These are phyloP conservation scores for Drosera capensis DNA, from an alignment of 148 eudicot species.

Conservation along the genomic window DNA sequence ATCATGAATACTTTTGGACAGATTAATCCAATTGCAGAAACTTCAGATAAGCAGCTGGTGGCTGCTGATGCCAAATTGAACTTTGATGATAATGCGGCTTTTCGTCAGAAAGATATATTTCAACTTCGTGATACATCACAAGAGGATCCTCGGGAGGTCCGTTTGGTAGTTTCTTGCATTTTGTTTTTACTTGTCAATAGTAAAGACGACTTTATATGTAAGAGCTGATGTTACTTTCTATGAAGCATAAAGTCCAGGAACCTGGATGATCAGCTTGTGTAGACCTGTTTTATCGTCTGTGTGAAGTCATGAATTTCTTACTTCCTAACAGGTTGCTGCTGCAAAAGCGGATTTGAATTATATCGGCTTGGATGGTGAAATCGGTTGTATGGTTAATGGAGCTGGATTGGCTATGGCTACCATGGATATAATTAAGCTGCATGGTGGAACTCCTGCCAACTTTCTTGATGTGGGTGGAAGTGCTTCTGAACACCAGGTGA, in stretches of 20 bases:
- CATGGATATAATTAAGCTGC: constrained; percentile 93
- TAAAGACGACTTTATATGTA: constrained; percentile 11
- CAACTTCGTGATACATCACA: constrained; percentile 90
- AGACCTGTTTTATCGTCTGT: no score
- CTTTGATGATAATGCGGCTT: constrained; percentile 97
- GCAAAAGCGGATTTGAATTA: constrained; percentile 91
- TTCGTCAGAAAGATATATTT: constrained; percentile 85
- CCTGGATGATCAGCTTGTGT: no score
- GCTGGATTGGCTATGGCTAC: constrained; percentile 99
- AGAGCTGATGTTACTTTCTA: no score
- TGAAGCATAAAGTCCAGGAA: no score
- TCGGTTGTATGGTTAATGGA: constrained; percentile 98
- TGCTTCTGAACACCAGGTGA: constrained; percentile 96
- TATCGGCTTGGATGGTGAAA: constrained; percentile 96
- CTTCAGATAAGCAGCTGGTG: constrained; percentile 68
- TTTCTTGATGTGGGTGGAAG: constrained; percentile 96
- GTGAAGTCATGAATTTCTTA: no score
- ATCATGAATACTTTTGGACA: constrained; percentile 8
- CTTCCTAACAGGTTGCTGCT: constrained; percentile 72
- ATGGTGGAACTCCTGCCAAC: constrained; percentile 97
- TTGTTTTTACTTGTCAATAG: not conserved
- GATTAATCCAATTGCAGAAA: constrained; percentile 96
- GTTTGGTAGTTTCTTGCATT: constrained; percentile 4
- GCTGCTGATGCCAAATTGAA: constrained; percentile 98
- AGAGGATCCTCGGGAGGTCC: constrained; percentile 97